Evolutionary conservation across 2,329 filamentous ascomycete species (phyloP), one percentile per base, ranked within the genome.

Genomic region (Aureobasidium sp.): DNA sequence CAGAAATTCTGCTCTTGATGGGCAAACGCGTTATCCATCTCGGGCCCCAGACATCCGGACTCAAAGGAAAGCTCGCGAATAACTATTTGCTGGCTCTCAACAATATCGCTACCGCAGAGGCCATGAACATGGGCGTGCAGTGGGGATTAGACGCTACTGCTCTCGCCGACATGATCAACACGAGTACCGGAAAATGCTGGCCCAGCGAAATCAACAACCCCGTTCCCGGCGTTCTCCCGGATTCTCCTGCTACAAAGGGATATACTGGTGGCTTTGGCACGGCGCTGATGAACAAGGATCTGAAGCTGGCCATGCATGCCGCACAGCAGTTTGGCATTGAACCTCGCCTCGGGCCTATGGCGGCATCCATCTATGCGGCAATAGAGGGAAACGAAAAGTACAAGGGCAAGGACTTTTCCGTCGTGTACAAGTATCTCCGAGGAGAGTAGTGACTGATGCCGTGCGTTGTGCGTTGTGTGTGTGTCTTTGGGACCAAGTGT

Each of bases 191-290:
- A n/a, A 81, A 79, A 59, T 97, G 90, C 76, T 98, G 93, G 93
- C 90, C 91, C 1, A 93, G 85, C 63, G 90, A 96, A 71, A 76
- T 95, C 57, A 98, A 98, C 71, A 97, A 97, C 66, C 93, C 93
- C 0, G 90, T 97, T 3, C 83, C 83, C 10, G 90, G 90, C 12
- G 90, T 96, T 0, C 78, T 91, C 19, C 82, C 85, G 56, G 80
- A 78, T 0, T 80, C 88, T 2, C 90, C 91, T 0, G 86, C 90
- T 0, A 80, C 77, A 52, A 77, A 85, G 54, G 90, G 86, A 51
- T 98, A 77, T 54, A 70, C 73, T 19, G 74, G 74, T 17, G 74
- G 74, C 0, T 77, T 77, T 57, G 74, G 74, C 3, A 69, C 74
- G n/a, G 64, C 66, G 48, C 61, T 77, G n/a, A 74, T 74, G 61